These are phyloP conservation scores for Ramaria sp. DNA, from an alignment of 768 basidiomycete genomes.

Conservation along the genomic window DNA sequence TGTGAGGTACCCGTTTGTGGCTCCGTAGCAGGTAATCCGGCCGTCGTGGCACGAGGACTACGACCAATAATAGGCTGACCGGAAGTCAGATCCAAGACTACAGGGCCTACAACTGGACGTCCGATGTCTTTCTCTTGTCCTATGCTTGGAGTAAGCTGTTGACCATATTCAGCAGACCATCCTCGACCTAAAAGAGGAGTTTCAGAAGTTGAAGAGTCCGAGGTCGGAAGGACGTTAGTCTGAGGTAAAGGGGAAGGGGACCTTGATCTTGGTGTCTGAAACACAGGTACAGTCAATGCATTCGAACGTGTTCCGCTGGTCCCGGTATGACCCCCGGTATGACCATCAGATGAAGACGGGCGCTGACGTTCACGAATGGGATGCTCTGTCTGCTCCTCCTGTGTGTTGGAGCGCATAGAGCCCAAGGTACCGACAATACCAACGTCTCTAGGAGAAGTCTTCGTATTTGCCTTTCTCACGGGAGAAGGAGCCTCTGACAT, in stretches of 20 bases:
- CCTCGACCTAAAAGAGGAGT: background rate
- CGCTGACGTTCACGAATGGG: background rate
- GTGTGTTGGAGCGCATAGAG: slow-evolving; percentile 4
- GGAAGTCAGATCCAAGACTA: slow-evolving; percentile 39
- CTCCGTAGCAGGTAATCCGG: background rate
- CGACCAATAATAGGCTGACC: slow-evolving; percentile 11
- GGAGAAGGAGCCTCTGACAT: slow-evolving; percentile 33
- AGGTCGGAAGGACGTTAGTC: slow-evolving; percentile 15
- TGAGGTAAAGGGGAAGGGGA: slow-evolving; percentile 19
- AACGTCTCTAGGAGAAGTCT: slow-evolving; percentile 37
- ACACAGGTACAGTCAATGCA: slow-evolving; percentile 24
- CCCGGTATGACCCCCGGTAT: background rate
- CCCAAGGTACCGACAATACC: slow-evolving; percentile 40
- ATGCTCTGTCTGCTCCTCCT: background rate
- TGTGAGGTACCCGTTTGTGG: background rate
- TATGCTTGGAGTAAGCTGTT: slow-evolving; percentile 43
- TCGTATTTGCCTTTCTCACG: slow-evolving; percentile 18
- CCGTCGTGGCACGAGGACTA: background rate
- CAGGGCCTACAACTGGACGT: slow-evolving; percentile 51
- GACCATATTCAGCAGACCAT: slow-evolving; percentile 10
- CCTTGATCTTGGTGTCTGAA: slow-evolving; percentile 25
- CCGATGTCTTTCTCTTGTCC: slow-evolving; percentile 50
- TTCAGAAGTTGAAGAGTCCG: slow-evolving; percentile 4
- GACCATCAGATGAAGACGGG: slow-evolving; percentile 1
- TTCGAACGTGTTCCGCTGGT: background rate